phyloP scores from a whole-genome alignment of 805 yeast genomes.

The Candida berthetii region DNA sequence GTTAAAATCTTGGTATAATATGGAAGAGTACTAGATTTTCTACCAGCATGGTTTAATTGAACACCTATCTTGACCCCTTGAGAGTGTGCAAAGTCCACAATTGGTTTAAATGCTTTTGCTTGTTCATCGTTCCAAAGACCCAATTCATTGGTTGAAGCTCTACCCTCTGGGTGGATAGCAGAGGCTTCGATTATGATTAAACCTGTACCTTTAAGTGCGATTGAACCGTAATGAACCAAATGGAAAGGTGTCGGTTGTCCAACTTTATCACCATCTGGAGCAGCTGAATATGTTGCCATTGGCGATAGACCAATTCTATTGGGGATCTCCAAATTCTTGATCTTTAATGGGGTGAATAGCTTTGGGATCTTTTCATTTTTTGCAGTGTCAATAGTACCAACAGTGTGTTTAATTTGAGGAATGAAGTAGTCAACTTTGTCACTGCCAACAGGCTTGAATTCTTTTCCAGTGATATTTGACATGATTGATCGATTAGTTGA shows the following conservation, averaged over 20 bases:
- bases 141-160: slow-evolving; percentile 36
- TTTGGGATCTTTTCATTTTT: slow-evolving; percentile 20
- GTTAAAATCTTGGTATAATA: slow-evolving; percentile 23
- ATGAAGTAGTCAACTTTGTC: not conserved
- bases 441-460: not conserved
- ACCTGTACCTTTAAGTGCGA: slow-evolving; percentile 44
- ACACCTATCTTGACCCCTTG: slow-evolving; percentile 41
- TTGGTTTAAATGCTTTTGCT: slow-evolving; percentile 30
- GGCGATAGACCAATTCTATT: slow-evolving; percentile 54
- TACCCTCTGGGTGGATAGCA: slow-evolving; percentile 33
- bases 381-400: not conserved
- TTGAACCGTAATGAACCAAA: slow-evolving; percentile 40
- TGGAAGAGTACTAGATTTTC: slow-evolving; percentile 35
- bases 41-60: slow-evolving; percentile 52
- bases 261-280: slow-evolving; percentile 17
- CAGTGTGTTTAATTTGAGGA: not conserved
- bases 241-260: slow-evolving; percentile 41
- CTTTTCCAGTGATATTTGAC: not conserved
- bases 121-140: slow-evolving; percentile 49
- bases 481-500: no score
- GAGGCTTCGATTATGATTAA: slow-evolving; percentile 40
- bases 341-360: slow-evolving; percentile 36
- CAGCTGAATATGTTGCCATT: slow-evolving; percentile 46
- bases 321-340: slow-evolving; percentile 31
- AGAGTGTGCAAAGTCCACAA: slow-evolving; percentile 40